Base-by-base conservation (phyloP, 2,329 filamentous ascomycete species). In the Metarhizium album region DNA sequence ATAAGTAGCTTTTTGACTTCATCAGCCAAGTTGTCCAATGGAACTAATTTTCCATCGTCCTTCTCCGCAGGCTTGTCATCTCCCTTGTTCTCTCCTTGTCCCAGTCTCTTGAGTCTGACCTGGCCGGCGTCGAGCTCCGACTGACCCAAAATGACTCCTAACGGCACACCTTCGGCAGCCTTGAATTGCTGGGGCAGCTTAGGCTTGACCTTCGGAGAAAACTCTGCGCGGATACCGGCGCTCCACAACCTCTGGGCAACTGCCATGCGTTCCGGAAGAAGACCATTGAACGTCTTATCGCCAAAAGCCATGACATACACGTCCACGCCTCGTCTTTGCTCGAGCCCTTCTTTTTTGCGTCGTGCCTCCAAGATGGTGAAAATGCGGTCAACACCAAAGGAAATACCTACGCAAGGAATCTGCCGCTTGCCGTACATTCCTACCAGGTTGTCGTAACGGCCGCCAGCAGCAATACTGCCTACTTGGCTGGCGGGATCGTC, bases 271-370 rank as follows among this genome's bases (percentile, higher is more conserved):
- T 96, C 86, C 58, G 83, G 82, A 50, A 95, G 70, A 56, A 94
- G 74, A 45, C 88, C 89, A 16, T 78, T 84, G 67, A 90, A 91
- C 20, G 83, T 86, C 69, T 90, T 91, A 49, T 87, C 86, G 49
- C 89, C 90, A 62, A 96, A 90, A 0, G 90, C 90, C 90, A 97
- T 97, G 62, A 97, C 86, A 68, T 83, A 96, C 45, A 90, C 90
- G 63, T 97, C 90, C 2, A 56, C 76, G 75, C 55, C 86, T 74
- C 48, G 77, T 60, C 78, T 75, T 52, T 80, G 79, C 52, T 77
- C 79, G 54, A 80, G 81, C 58, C 79, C 74, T 52, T 80, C 78
- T 50, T 76, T 78, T 54, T 79, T 82, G 63, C 88, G 76, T 46
- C 83, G 78, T 13, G 87, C 84, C 67, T 95, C 90, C 57, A 85